Conservation (phyloP, 345 rosid species). For the Hevea brasiliensis region DNA sequence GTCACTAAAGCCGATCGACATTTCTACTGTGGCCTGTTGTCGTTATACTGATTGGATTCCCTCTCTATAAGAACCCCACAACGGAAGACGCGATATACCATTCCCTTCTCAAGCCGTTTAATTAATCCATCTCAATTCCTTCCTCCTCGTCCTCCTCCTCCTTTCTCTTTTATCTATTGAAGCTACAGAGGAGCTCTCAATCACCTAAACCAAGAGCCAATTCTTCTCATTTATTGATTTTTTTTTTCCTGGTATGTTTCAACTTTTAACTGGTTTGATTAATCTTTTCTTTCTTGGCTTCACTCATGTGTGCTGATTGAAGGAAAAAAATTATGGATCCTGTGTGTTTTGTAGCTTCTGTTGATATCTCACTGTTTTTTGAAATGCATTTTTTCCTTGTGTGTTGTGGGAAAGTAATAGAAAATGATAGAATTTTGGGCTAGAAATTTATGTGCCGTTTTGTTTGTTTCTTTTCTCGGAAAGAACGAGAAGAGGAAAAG, state of each 20-base stretch:
- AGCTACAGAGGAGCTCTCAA: not conserved
- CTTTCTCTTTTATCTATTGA: not conserved
- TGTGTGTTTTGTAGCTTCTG: not conserved
- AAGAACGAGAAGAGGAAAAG: no score
- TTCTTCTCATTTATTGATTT: not conserved
- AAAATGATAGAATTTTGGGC: not conserved
- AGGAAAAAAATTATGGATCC: not conserved
- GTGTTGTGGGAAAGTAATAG: not conserved
- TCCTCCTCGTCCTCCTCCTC: no score
- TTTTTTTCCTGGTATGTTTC: not conserved
- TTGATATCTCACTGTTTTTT: not conserved
- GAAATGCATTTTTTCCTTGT: not conserved
- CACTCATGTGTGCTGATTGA: not conserved
- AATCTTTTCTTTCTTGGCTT: not conserved
- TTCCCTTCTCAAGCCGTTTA: not conserved
- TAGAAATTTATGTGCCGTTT: not conserved
- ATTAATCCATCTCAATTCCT: not conserved
- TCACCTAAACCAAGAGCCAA: not conserved
- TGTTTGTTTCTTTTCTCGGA: not conserved
- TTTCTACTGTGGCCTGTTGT: not conserved
- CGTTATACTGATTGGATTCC: not conserved
- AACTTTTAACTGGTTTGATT: not conserved
- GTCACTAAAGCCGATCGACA: not conserved
- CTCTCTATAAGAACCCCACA: conserved; percentile 8
- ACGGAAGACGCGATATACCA: not conserved